Evolutionary conservation across 1,139 yeast genomes (phyloP).

Genomic region (Suhomyces bribrorum): DNA sequence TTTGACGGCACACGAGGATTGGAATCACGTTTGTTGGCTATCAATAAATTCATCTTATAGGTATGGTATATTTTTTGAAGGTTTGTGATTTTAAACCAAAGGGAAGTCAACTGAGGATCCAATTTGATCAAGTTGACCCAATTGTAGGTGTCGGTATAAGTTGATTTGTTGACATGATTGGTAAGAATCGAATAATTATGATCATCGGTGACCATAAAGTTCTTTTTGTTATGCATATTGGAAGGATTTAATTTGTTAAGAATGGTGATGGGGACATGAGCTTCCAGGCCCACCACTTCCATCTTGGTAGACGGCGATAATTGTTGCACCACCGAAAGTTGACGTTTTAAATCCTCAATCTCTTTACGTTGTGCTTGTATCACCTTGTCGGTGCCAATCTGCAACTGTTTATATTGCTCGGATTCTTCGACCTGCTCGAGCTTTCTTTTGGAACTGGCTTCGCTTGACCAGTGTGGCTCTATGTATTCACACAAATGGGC

Average conservation of each 20-base stretch:
- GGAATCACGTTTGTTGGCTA: constrained; percentile 8
- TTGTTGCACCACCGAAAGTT: constrained; percentile 31
- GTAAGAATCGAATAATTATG: constrained; percentile 16
- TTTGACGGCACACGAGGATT: constrained; percentile 9
- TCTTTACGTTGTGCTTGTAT: constrained; percentile 33
- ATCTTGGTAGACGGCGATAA: constrained; percentile 17
- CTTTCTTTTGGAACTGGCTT: constrained; percentile 4
- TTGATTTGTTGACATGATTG: constrained; percentile 4
- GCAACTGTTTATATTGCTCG: constrained; percentile 25
- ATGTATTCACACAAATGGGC: constrained; percentile 44
- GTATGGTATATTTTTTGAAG: constrained; percentile 44
- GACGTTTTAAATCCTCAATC: constrained; percentile 39
- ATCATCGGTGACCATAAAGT: constrained; percentile 24
- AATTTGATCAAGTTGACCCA: constrained; percentile 45
- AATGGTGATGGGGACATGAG: constrained; percentile 16
- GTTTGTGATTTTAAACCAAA: constrained; percentile 45
- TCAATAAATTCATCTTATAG: constrained; percentile 33
- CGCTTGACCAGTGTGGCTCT: constrained; percentile 42
- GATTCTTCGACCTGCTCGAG: constrained; percentile 16
- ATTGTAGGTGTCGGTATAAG: constrained; percentile 29
- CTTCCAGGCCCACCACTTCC: neutral
- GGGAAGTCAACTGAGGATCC: constrained; percentile 44
- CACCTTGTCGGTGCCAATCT: constrained; percentile 23
- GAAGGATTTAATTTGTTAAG: constrained; percentile 22
- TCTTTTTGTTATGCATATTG: constrained; percentile 15